Evolutionary conservation across 257 asterid genomes (phyloP).

Genomic region (Cinchona pubescens): DNA sequence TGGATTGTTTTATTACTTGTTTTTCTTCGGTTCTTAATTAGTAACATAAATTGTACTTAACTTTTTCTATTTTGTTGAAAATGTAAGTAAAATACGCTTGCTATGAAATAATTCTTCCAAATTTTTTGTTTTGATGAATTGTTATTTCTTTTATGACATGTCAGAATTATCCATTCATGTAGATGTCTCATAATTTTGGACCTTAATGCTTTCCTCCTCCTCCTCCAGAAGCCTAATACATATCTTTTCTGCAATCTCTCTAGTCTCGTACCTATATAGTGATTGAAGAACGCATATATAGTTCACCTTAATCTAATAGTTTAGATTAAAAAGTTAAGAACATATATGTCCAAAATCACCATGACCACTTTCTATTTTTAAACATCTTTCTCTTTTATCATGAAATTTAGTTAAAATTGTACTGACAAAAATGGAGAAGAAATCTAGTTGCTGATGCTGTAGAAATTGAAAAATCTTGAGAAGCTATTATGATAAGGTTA

Average conservation of each 20-base stretch:
- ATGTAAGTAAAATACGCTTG: neutral
- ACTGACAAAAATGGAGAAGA: too few species aligned
- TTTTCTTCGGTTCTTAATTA: too few species aligned
- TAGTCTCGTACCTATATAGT: neutral
- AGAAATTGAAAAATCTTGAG: neutral
- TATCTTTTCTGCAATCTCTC: neutral
- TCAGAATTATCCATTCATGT: too few species aligned
- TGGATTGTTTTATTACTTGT: neutral
- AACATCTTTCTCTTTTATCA: neutral
- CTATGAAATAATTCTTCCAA: too few species aligned
- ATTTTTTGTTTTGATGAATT: too few species aligned
- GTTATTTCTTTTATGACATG: neutral
- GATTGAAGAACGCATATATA: neutral
- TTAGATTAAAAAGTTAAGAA: neutral
- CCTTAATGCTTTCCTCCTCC: neutral
- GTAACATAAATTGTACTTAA: neutral
- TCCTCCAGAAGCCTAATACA: neutral
- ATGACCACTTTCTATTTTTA: neutral
- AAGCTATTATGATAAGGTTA: neutral
- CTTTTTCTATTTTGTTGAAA: neutral
- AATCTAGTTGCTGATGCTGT: neutral
- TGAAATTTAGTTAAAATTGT: too few species aligned
- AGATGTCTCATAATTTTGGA: neutral
- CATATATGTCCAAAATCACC: neutral
- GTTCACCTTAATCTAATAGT: too few species aligned